Conservation (phyloP, 306 rosid species). For the Ormosia semicastrata region DNA sequence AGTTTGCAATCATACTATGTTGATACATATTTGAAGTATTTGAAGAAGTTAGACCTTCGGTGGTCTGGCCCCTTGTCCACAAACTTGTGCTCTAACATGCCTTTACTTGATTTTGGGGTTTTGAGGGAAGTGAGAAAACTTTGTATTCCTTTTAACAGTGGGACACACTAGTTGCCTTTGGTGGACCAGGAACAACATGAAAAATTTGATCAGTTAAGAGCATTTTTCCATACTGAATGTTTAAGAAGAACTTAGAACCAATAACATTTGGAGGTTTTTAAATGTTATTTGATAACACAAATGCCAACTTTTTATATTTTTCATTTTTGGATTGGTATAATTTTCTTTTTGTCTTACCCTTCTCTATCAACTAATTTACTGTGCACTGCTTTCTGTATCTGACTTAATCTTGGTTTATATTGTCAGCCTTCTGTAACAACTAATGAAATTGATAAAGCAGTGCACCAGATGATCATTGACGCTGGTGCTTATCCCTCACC, state of each 20-base stretch:
- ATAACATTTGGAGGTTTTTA: background rate
- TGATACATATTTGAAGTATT: background rate
- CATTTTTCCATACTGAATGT: background rate
- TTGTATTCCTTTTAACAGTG: background rate
- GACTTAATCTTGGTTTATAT: slow-evolving; percentile 15
- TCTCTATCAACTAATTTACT: slow-evolving; percentile 3
- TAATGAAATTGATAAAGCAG: slow-evolving; percentile 93
- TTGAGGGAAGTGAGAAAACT: background rate
- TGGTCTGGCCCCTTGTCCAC: background rate
- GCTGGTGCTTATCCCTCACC: slow-evolving; percentile 99
- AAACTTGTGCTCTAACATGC: background rate
- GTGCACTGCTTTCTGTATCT: slow-evolving; percentile 1
- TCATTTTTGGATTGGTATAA: background rate
- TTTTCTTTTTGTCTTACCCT: background rate
- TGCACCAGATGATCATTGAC: slow-evolving; percentile 90
- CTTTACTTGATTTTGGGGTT: slow-evolving; percentile 2
- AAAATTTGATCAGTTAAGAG: slow-evolving; percentile 1
- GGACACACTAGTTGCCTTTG: background rate
- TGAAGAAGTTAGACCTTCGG: background rate
- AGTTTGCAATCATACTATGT: background rate
- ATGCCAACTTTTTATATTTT: background rate
- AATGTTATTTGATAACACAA: background rate
- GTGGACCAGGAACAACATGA: background rate
- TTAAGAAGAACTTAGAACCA: slow-evolving; percentile 1
- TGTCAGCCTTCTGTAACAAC: slow-evolving; percentile 90